phyloP scores from a whole-genome alignment of 2,329 filamentous ascomycete genomes.

The Aspergillus candidus region DNA sequence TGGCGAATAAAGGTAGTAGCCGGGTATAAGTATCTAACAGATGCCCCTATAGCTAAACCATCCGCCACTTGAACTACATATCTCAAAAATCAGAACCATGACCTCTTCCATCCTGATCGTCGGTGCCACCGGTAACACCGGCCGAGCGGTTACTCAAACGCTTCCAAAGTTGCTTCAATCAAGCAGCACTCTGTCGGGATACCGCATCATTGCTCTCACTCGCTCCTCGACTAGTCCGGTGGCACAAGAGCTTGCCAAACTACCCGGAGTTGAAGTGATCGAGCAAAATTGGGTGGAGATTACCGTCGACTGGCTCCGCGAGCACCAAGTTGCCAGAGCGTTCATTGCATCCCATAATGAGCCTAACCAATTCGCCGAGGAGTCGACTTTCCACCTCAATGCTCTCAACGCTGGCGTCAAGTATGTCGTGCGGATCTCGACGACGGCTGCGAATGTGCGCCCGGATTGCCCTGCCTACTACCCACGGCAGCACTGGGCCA shows the following conservation, averaged over 20 bases:
- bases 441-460: conserved; percentile 32
- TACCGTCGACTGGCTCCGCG: conserved; percentile 36
- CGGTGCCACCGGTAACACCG: conserved; percentile 39
- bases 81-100: conserved; percentile 19
- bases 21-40: too few relatives aligned
- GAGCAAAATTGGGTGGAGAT: conserved; percentile 37
- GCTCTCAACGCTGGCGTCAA: conserved; percentile 34
- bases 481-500: conserved; percentile 37
- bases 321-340: conserved; percentile 29
- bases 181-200: conserved; percentile 7
- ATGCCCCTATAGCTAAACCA: too few relatives aligned
- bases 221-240: conserved; percentile 19
- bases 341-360: conserved; percentile 39
- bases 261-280: conserved; percentile 31
- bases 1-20: too few relatives aligned
- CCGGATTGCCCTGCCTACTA: conserved; percentile 34
- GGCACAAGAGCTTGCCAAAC: conserved; percentile 22
- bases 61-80: neutral
- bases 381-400: conserved; percentile 33
- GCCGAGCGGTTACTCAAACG: conserved; percentile 22
- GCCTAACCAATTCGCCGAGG: conserved; percentile 37
- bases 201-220: conserved; percentile 30
- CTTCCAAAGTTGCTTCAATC: conserved; percentile 19
- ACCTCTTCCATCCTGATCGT: conserved; percentile 30
- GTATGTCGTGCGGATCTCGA: conserved; percentile 42